These are phyloP conservation scores for Malbranchea zuffiana DNA, from an alignment of 2,329 filamentous ascomycete species.

Conservation along the genomic window DNA sequence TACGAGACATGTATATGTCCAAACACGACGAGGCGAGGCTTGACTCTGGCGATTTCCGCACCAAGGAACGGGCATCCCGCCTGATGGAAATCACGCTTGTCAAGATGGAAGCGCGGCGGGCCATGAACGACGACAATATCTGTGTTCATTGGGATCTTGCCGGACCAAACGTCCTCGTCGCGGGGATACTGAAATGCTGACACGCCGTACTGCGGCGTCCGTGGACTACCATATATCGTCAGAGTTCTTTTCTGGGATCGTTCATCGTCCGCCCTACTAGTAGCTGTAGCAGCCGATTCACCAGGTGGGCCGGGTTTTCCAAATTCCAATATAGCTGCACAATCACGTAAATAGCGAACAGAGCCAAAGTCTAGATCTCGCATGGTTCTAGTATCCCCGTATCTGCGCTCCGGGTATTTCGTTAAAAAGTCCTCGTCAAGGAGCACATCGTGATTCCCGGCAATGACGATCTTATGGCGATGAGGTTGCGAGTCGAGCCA, in stretches of 20 bases:
- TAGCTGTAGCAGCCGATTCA: not conserved
- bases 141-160: constrained; percentile 14
- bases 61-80: constrained; percentile 16
- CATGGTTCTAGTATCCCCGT: constrained; percentile 9
- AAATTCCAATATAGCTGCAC: constrained; percentile 13
- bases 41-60: constrained; percentile 16
- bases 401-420: constrained; percentile 11
- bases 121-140: constrained; percentile 20
- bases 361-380: constrained; percentile 16
- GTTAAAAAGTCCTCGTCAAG: constrained; percentile 16
- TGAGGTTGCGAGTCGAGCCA: constrained; percentile 37
- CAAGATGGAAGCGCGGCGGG: constrained; percentile 17
- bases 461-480: constrained; percentile 36
- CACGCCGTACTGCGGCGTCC: constrained; percentile 16
- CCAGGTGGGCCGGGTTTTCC: not conserved
- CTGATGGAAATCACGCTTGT: constrained; percentile 13
- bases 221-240: constrained; percentile 17
- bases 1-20: constrained; percentile 20
- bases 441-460: constrained; percentile 38
- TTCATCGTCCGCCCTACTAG: not conserved
- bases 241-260: constrained; percentile 7
- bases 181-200: constrained; percentile 19
- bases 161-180: constrained; percentile 17
- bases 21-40: constrained; percentile 19
- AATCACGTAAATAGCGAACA: constrained; percentile 16